Percentiles rank a stretch among this genome's conserved stretches.
Conservation (phyloP, 306 rosid genomes). For the Comarum palustre region DNA sequence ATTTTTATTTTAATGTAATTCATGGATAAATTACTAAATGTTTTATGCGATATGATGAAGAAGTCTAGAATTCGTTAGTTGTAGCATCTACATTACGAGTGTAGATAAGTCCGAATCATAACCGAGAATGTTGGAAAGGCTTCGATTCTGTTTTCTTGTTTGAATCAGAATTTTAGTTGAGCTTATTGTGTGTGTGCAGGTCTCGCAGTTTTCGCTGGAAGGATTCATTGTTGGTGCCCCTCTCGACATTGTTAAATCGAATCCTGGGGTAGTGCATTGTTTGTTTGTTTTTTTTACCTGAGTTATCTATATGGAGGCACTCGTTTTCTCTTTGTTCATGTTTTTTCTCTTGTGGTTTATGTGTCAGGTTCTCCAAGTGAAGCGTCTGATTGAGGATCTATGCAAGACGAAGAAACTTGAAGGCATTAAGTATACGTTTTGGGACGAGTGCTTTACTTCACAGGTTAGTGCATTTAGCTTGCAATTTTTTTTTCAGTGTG, state of each 20-base stretch:
- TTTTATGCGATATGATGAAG: no score
- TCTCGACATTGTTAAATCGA: conserved; percentile 6
- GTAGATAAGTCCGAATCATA: no score
- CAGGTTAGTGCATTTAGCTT: conserved; percentile 42
- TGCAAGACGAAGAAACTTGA: conserved; percentile 46
- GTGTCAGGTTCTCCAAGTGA: conserved; percentile 53
- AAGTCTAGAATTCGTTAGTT: no score
- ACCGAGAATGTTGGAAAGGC: no score
- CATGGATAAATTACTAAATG: neutral
- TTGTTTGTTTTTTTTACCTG: conserved; percentile 18
- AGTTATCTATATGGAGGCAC: conserved; percentile 11
- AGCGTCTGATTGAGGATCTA: conserved; percentile 58
- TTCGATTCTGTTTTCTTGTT: neutral
- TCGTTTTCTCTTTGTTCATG: neutral
- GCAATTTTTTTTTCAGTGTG: neutral
- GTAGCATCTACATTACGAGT: no score
- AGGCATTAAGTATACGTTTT: conserved; percentile 59
- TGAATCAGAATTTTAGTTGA: no score
- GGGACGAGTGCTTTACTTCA: conserved; percentile 84
- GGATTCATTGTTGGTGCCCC: conserved; percentile 76
- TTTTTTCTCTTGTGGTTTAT: neutral
- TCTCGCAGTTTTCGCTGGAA: conserved; percentile 51
- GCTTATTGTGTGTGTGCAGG: conserved; percentile 42
- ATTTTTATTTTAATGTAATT: neutral
- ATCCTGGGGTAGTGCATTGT: conserved; percentile 54